Percentiles rank a stretch among this genome's conserved stretches.
Evolutionary conservation across 768 basidiomycete genomes (phyloP).

Genomic region (Russula olivacea): DNA sequence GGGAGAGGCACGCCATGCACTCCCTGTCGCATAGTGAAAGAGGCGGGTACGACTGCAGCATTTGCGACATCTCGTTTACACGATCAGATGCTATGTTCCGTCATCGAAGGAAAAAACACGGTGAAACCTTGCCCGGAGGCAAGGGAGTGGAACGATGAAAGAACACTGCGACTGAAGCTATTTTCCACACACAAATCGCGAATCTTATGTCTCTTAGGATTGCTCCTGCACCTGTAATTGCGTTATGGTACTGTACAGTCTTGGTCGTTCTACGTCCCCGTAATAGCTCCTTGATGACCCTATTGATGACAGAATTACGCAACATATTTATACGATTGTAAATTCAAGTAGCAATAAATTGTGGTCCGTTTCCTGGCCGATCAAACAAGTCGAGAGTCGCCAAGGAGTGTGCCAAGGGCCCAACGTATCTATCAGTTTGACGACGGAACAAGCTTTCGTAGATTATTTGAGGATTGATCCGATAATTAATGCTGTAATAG

Average conservation of each 20-base stretch:
- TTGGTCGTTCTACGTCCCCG: not conserved
- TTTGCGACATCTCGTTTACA: slow-evolving; percentile 20
- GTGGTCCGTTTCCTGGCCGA: not conserved
- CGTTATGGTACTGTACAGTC: not conserved
- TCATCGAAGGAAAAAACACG: slow-evolving; percentile 21
- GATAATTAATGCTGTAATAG: not conserved
- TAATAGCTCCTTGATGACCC: not conserved
- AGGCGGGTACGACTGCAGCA: slow-evolving; percentile 15
- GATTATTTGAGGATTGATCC: not conserved
- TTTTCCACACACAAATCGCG: not conserved
- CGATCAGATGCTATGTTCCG: slow-evolving; percentile 20
- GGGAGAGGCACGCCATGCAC: slow-evolving; percentile 20
- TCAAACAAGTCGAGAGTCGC: not conserved
- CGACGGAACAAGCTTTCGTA: not conserved
- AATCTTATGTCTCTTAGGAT: not conserved
- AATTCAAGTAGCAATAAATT: not conserved
- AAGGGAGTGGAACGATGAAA: not conserved
- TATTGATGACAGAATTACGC: not conserved
- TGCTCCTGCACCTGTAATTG: not conserved
- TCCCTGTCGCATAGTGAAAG: slow-evolving; percentile 13
- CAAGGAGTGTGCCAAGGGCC: not conserved
- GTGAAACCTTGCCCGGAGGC: not conserved
- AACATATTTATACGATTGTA: not conserved
- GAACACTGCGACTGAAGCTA: not conserved
- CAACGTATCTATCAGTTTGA: not conserved